Base-by-base conservation (phyloP, 2,329 filamentous ascomycete genomes). In the Ascochyta rabiei region DNA sequence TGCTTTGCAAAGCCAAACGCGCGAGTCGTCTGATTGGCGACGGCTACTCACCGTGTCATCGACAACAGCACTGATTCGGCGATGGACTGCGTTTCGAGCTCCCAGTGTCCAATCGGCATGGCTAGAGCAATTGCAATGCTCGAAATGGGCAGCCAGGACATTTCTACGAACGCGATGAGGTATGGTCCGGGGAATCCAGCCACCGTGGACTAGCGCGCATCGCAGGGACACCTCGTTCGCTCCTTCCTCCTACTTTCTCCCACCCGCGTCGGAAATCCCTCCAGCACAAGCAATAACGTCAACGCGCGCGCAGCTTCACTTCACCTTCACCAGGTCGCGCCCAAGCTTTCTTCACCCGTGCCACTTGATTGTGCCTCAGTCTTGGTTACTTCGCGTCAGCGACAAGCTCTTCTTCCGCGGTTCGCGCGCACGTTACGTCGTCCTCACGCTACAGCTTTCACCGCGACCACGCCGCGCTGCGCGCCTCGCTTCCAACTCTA, bases 401-500 rank as follows among this genome's bases (percentile, higher is more conserved):
- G 47, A 50, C 53, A 48, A 35, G 40, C 34, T 44, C 26, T 34
- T 37, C 38, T 43, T 35, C 23, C 26, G 44, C 39, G 38, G 33
- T 38, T 43, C 34, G 38, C 52, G 59, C 53, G 33, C 30, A 37
- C 23, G 31, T 40, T 52, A 56, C 40, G 41, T 48, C 53, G 53
- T 51, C 40, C 39, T 56, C 47, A 52, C 56, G 53, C 55, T 42
- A 31, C 28, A 51, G 39, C 38, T 46, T 31, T 28, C 41, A 19
- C 47, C 47, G 41, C 52, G 19, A 45, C 33, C 40, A 38, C 52
- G 41, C 28, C 45, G 40, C 51, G 57, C 68, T 68, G 67, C 64
- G 69, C 70, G 63, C 70, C 56, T 58, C 62, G 47, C 53, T 38
- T 38, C 39, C 52, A 48, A 39, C 38, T 48, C 47, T 53, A 56